Evolutionary conservation across 345 rosid genomes (phyloP), one percentile per base, ranked within the genome.

Genomic region (Murraya koenigii): DNA sequence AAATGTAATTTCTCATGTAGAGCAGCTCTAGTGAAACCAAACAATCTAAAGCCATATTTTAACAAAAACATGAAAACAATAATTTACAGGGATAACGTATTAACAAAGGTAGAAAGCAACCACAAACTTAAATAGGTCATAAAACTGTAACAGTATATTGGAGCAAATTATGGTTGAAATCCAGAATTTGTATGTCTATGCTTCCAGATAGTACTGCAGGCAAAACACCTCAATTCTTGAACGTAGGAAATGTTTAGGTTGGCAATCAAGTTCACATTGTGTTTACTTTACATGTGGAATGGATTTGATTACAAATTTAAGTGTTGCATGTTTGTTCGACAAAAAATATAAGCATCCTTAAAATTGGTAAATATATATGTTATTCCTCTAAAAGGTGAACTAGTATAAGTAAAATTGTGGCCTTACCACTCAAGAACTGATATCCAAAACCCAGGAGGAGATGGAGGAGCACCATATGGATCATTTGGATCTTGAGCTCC

Each of bases 401-500:
- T 44, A 33, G n/a, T n/a, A n/a, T 47, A 63, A 72, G 8, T 3
- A 58, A 52, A 58, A 44, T 44, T 41, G 7, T 44, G 56, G 94
- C 98, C 95, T 52, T 52, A 96, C 98, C 95, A 94, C 94, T 8
- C 85, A 71, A 96, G 92, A 78, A 94, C 89, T 76, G 98, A 94
- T 75, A 94, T 87, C 99, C 99, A 96, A 81, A 96, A 94, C 71
- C 99, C 91, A 52, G 99, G 99, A 62, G 99, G 97, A 63, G 97
- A 87, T 39, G 98, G 69, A 44, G 98, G 97, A 77, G 79, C 86
- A 68, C 91, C 95, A 79, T 63, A 83, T 67, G 98, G 98, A 85
- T 92, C 89, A 73, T 93, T 95, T 8, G 93, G 97, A 88, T 93
- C 98, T 87, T 91, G 97, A 81, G 81, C 90, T 70, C 97, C 90